Evolutionary conservation across 139 green algal species (phyloP).

Genomic region (Pleodorina starrii): DNA sequence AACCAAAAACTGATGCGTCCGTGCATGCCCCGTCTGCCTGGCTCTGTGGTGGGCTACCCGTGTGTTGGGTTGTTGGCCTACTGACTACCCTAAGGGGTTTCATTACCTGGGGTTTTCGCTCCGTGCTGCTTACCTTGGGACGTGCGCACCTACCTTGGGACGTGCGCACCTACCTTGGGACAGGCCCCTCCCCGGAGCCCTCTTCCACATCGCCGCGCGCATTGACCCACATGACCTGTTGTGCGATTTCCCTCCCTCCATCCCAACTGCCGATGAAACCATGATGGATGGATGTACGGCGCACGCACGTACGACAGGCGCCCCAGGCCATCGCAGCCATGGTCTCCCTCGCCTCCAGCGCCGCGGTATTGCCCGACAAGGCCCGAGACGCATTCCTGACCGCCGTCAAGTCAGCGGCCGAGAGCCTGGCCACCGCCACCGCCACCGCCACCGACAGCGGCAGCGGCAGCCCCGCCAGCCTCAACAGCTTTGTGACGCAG

Average conservation of each 20-base stretch:
- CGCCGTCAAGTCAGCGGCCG: background rate
- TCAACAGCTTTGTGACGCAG: slow-evolving; percentile 23
- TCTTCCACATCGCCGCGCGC: background rate
- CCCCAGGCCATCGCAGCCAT: slow-evolving; percentile 13
- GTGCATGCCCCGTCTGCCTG: no score
- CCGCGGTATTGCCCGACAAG: background rate
- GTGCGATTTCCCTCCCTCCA: background rate
- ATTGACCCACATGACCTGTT: background rate
- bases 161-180: background rate
- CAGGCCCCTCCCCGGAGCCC: background rate
- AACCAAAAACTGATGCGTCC: no score
- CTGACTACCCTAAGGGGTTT: no score
- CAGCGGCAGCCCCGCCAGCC: background rate
- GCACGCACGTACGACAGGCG: background rate
- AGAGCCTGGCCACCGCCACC: background rate
- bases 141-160: no score
- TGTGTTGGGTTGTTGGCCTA: no score
- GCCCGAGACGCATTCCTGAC: slow-evolving; percentile 8
- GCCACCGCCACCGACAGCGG: no score
- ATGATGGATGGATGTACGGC: background rate
- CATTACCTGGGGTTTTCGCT: no score
- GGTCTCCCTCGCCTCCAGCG: background rate
- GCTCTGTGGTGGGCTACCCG: no score
- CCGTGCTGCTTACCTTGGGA: no score
- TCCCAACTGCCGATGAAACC: background rate